Conservation (phyloP, 192 early-diverging fungal genomes). For the Linderina pennispora region DNA sequence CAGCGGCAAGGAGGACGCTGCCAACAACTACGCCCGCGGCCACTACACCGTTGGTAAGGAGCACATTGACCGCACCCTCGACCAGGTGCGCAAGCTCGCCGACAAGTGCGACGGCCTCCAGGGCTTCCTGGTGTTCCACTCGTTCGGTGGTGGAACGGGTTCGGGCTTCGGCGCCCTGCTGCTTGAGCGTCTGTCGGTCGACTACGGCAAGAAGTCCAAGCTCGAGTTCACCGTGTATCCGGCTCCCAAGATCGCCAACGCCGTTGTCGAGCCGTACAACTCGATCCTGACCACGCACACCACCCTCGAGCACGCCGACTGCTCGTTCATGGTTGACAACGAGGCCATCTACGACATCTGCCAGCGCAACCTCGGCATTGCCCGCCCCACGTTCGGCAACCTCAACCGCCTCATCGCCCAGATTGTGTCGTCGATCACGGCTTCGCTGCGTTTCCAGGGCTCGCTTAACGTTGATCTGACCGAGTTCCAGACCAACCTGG, state of each 20-base stretch:
- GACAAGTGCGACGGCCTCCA: constrained; percentile 98
- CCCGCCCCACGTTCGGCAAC: constrained; percentile 95
- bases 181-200: constrained; percentile 96
- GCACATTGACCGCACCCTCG: constrained; percentile 92
- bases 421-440: constrained; percentile 99
- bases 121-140: constrained; percentile 99
- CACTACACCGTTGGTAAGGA: constrained; percentile 99
- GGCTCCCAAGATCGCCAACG: constrained; percentile 94
- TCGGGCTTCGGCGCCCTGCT: constrained; percentile 98
- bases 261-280: constrained; percentile 98
- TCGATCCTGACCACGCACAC: constrained; percentile 99
- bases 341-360: constrained; percentile 99
- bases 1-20: constrained; percentile 99
- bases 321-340: constrained; percentile 99
- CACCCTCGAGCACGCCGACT: constrained; percentile 97
- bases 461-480: constrained; percentile 98
- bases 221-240: constrained; percentile 99
- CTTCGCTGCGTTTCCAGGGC: constrained; percentile 97
- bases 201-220: constrained; percentile 99
- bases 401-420: constrained; percentile 97
- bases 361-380: constrained; percentile 95
- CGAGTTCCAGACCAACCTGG: constrained; percentile 99
- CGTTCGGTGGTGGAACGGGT: constrained; percentile 98
- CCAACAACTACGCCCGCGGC: constrained; percentile 99
- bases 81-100: constrained; percentile 95